Evolutionary conservation across 2,329 filamentous ascomycete species (phyloP).

Genomic region (Trichoderma polysporum): DNA sequence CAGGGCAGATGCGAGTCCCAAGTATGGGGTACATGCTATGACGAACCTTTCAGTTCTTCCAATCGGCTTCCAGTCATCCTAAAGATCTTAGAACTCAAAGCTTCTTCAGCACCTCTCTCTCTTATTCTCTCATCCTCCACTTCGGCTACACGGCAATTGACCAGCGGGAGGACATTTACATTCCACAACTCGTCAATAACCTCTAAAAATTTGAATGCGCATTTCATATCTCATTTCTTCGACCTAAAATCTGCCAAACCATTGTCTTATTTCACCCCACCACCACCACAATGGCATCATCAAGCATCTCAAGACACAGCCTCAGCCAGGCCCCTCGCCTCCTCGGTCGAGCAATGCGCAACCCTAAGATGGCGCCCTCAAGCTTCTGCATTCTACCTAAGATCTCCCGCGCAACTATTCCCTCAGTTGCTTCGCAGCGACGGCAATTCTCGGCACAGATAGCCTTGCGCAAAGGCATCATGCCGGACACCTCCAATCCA

Average conservation of each 20-base stretch:
- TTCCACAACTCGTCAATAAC: neutral
- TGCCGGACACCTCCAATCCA: conserved; percentile 59
- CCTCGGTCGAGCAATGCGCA: conserved; percentile 36
- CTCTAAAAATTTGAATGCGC: neutral
- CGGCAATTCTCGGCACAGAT: conserved; percentile 35
- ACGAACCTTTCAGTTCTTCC: conserved; percentile 3
- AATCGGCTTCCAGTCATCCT: neutral
- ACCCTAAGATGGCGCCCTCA: conserved; percentile 27
- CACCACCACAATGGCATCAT: neutral
- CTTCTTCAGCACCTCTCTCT: neutral
- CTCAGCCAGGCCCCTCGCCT: conserved; percentile 41
- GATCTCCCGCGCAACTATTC: neutral
- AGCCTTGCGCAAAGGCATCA: conserved; percentile 49
- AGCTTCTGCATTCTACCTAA: conserved; percentile 25
- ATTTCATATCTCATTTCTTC: neutral
- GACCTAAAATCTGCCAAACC: neutral
- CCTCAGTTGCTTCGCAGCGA: conserved; percentile 22
- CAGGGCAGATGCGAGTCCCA: neutral
- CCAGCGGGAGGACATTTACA: neutral
- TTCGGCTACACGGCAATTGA: neutral
- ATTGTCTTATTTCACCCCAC: neutral
- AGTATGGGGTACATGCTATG: conserved; percentile 17
- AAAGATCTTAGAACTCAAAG: conserved; percentile 11
- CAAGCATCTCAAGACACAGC: conserved; percentile 35
- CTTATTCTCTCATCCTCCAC: neutral